These are phyloP conservation scores for Immersiporthe knoxdaviesiana DNA, from an alignment of 2,329 filamentous ascomycete species.

Conservation along the genomic window DNA sequence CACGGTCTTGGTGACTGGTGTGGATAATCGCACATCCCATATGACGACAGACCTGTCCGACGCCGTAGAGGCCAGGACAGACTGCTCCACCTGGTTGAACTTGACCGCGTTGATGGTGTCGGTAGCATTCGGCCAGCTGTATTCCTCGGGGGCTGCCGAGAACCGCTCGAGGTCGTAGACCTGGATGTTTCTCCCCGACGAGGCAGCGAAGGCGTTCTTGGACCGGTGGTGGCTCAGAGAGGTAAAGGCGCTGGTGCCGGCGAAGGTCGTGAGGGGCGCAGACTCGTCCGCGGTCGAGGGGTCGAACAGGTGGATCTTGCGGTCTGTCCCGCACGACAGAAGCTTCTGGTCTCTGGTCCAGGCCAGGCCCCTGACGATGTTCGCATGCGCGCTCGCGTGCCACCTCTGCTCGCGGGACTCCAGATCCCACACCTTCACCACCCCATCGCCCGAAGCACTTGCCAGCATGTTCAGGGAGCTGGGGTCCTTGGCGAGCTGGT, in stretches of 20 bases:
- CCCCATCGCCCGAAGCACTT: constrained; percentile 86
- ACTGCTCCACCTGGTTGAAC: constrained; percentile 95
- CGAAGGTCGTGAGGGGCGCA: constrained; percentile 80
- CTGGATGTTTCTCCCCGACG: constrained; percentile 72
- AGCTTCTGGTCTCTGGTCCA: constrained; percentile 88
- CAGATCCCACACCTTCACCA: constrained; percentile 74
- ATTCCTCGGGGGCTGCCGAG: constrained; percentile 77
- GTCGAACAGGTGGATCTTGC: constrained; percentile 87
- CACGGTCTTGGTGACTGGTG: constrained; percentile 78
- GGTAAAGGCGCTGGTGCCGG: constrained; percentile 80
- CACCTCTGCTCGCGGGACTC: constrained; percentile 72
- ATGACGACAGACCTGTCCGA: constrained; percentile 86
- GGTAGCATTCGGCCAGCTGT: constrained; percentile 84
- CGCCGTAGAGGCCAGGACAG: constrained; percentile 81
- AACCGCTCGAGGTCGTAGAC: constrained; percentile 87
- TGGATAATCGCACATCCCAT: constrained; percentile 83
- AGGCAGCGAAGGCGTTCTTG: constrained; percentile 77
- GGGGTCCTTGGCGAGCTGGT: constrained; percentile 79
- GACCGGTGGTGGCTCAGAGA: constrained; percentile 81
- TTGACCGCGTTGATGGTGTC: constrained; percentile 88
- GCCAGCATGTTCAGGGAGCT: constrained; percentile 74
- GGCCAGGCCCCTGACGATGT: constrained; percentile 87
- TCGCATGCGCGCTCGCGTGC: constrained; percentile 82
- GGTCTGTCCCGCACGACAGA: constrained; percentile 84
- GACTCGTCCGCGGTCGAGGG: constrained; percentile 71